Percentiles rank a stretch among this genome's conserved stretches.
phyloP scores from a whole-genome alignment of 2,329 filamentous ascomycete genomes.

The Zarea fungicola region DNA sequence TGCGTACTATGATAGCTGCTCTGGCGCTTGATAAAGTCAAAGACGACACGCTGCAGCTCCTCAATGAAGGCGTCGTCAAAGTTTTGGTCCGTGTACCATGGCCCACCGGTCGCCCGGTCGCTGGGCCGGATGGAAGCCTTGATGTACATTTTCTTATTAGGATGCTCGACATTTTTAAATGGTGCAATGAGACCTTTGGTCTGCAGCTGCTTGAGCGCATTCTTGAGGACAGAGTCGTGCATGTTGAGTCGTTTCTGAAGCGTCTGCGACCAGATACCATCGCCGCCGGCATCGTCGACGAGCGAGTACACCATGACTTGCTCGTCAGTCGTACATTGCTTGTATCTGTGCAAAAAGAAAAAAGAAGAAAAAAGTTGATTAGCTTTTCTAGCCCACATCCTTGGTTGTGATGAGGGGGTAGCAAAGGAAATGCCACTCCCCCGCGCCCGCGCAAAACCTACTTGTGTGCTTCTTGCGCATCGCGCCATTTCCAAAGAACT shows the following conservation, averaged over 20 bases:
- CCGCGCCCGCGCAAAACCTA: conserved; percentile 31
- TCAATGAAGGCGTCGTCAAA: conserved; percentile 86
- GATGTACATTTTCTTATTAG: conserved; percentile 94
- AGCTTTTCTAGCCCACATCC: no score
- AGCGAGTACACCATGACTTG: conserved; percentile 78
- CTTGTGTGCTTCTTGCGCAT: conserved; percentile 57
- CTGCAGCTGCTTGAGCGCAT: conserved; percentile 78
- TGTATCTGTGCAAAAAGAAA: conserved; percentile 47
- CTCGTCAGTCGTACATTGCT: conserved; percentile 62
- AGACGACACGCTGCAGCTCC: conserved; percentile 66
- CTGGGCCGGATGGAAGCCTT: conserved; percentile 76
- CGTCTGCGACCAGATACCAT: conserved; percentile 87
- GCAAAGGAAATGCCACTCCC: no score
- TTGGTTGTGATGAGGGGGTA: no score
- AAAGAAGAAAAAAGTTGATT: no score
- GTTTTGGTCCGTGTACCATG: conserved; percentile 90
- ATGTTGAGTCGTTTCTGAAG: conserved; percentile 76
- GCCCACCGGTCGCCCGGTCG: conserved; percentile 86
- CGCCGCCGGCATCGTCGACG: conserved; percentile 78
- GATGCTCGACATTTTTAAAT: conserved; percentile 88
- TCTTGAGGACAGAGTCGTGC: conserved; percentile 76
- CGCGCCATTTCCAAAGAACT: conserved; percentile 52
- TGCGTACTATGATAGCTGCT: conserved; percentile 60
- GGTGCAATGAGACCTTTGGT: conserved; percentile 75
- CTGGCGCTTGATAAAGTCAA: conserved; percentile 64